Conservation (phyloP, 2,329 filamentous ascomycete genomes). For the Cordyceps cicadae region DNA sequence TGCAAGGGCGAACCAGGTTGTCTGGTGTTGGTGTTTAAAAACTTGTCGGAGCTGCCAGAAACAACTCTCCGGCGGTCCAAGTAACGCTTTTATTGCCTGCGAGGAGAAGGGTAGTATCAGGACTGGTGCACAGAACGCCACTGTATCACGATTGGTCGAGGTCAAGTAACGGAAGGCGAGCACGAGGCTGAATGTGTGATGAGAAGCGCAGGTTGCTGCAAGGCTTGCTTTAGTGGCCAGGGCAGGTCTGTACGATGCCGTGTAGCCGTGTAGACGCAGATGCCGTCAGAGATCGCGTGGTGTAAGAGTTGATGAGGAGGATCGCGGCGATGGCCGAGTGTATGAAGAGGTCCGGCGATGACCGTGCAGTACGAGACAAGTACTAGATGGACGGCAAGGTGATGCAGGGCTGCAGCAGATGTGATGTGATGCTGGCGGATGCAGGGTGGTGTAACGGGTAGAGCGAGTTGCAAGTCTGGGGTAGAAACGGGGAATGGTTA, state of each 20-base stretch:
- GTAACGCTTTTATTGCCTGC: neutral
- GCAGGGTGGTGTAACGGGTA: neutral
- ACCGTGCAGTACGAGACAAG: neutral
- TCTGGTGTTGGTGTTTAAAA: neutral
- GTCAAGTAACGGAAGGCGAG: neutral
- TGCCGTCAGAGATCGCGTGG: neutral
- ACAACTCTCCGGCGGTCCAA: neutral
- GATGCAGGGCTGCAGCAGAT: neutral
- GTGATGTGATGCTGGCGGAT: neutral
- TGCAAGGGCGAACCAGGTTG: neutral
- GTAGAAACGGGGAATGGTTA: neutral
- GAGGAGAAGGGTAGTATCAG: neutral
- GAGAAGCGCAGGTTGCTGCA: neutral
- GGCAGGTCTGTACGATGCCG: neutral
- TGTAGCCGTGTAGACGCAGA: neutral
- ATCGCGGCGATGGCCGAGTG: neutral
- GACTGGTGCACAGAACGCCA: neutral
- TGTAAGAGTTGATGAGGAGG: neutral
- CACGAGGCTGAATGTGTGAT: neutral
- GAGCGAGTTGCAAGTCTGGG: neutral
- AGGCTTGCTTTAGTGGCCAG: neutral
- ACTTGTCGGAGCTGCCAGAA: neutral
- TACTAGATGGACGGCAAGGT: neutral
- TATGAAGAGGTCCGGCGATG: neutral
- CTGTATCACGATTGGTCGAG: neutral